Percentiles rank a stretch among this genome's conserved stretches.
phyloP scores from a whole-genome alignment of 768 basidiomycete genomes.

The Russula vinacea region DNA sequence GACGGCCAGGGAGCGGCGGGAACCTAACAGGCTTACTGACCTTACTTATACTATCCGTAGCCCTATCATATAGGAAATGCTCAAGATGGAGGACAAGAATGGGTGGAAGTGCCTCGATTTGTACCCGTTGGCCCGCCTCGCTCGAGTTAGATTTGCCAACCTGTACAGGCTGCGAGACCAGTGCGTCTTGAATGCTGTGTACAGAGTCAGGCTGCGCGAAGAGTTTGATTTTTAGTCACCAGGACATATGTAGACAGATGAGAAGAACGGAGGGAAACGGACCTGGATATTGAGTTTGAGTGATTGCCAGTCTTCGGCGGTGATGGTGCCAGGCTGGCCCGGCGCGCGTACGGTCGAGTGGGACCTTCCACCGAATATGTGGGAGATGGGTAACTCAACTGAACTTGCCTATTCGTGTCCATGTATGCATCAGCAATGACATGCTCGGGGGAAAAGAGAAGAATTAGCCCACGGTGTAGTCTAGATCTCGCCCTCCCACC shows the following conservation, averaged over 20 bases:
- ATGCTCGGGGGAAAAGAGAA: constrained; percentile 34
- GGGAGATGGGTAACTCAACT: constrained; percentile 81
- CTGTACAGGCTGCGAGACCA: no score
- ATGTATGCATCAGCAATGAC: constrained; percentile 4
- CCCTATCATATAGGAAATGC: constrained; percentile 81
- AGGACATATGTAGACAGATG: no score
- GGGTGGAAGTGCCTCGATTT: constrained; percentile 79
- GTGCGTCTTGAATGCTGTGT: no score
- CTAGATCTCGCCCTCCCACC: no score
- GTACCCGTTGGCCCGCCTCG: constrained; percentile 69
- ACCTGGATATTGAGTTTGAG: no score
- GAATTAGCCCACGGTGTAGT: no score
- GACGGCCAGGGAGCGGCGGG: no score
- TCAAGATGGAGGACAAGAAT: constrained; percentile 88
- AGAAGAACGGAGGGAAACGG: no score
- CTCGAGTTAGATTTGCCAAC: constrained; percentile 43
- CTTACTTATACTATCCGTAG: constrained; percentile 76
- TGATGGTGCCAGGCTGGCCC: no score
- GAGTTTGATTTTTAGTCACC: no score
- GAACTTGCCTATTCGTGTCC: constrained; percentile 58
- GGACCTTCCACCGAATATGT: constrained; percentile 92
- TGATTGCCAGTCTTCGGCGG: no score
- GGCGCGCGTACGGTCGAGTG: constrained; percentile 51
- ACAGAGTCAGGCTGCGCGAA: no score
- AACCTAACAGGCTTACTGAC: constrained; percentile 75